A percentile compares a stretch with the other conserved stretches of the same genome.
Conservation (phyloP, 371 early-diverging fungal species). For the Amoeboaphelidium occidentale region DNA sequence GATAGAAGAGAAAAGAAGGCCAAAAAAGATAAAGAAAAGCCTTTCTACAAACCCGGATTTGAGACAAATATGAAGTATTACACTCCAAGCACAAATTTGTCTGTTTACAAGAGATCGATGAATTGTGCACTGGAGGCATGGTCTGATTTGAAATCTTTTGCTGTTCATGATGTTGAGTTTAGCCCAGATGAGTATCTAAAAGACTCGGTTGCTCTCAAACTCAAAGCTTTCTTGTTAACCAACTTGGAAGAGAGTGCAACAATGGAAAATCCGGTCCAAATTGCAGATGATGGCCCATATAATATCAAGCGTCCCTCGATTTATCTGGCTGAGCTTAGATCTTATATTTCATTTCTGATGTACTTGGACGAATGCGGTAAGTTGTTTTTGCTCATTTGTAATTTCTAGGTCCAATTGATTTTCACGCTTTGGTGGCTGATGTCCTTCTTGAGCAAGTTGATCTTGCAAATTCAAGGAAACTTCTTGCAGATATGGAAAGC, state of each 20-base stretch:
- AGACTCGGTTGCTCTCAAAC: neutral
- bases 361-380: neutral
- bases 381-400: too few species aligned
- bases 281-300: neutral
- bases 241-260: neutral
- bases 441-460: neutral
- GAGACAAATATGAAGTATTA: neutral
- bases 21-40: neutral
- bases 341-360: neutral
- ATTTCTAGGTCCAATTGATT: too few species aligned
- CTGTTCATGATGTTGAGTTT: neutral
- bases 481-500: neutral
- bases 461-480: neutral
- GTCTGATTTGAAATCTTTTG: neutral
- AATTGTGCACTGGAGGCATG: neutral
- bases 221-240: neutral
- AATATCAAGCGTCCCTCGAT: neutral
- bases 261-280: neutral
- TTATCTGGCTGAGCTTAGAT: neutral
- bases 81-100: neutral
- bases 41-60: neutral
- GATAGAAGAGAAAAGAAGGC: neutral
- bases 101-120: neutral
- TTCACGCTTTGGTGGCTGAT: too few species aligned
- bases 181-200: neutral